Evolutionary conservation across 306 rosid genomes (phyloP).

Genomic region (Dalbergia cochinchinensis): DNA sequence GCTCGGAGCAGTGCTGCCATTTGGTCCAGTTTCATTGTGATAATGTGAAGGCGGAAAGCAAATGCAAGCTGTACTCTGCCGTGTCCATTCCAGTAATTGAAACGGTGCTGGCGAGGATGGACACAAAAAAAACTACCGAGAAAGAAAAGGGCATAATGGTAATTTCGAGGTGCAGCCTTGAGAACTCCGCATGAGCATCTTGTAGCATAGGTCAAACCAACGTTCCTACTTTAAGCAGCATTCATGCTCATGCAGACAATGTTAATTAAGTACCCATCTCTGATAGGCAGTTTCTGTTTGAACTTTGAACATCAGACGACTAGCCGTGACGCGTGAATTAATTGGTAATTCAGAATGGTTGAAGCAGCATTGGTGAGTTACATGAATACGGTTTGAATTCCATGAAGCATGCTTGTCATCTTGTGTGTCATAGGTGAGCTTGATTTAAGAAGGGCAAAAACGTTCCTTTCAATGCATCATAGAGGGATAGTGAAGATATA

Average conservation of each 20-base stretch:
- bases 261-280: slow-evolving; percentile 6
- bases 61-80: slow-evolving; percentile 19
- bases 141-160: not conserved
- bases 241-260: slow-evolving; percentile 21
- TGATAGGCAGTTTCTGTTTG: slow-evolving; percentile 2
- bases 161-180: not conserved
- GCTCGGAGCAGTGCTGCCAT: slow-evolving; percentile 7
- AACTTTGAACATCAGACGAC: not conserved
- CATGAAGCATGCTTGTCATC: not conserved
- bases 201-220: slow-evolving; percentile 1
- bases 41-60: not conserved
- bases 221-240: not conserved
- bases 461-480: too few species aligned
- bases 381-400: too few species aligned
- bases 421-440: too few species aligned
- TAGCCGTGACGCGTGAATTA: not conserved
- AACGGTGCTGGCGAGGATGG: not conserved
- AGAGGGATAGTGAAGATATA: too few species aligned
- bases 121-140: too few species aligned
- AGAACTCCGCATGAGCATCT: slow-evolving; percentile 3
- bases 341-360: not conserved
- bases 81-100: not conserved
- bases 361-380: not conserved
- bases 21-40: slow-evolving; percentile 36
- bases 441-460: too few species aligned